Evolutionary conservation across 768 basidiomycete genomes (phyloP).

Genomic region (Rhodotorula taiwanensis): DNA sequence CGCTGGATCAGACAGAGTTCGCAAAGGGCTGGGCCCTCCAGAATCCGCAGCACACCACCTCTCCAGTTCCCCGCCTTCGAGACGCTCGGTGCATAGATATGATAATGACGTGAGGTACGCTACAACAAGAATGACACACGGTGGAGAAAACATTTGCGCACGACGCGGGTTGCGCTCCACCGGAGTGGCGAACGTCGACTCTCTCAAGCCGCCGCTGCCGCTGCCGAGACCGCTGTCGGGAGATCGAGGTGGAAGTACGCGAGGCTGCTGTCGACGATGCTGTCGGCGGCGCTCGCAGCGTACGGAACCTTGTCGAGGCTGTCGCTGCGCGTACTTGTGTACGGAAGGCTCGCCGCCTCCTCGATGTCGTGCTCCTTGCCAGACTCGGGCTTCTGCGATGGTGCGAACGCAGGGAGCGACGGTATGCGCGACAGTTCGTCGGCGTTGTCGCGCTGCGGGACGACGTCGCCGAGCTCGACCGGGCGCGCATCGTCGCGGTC

Average conservation of each 20-base stretch:
- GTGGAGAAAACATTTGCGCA: too few species aligned
- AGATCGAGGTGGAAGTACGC: conserved; percentile 81
- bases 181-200: too few species aligned
- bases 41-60: too few species aligned
- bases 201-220: conserved; percentile 55
- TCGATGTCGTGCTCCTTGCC: conserved; percentile 9
- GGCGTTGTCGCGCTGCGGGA: conserved; percentile 48
- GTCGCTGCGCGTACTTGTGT: background rate
- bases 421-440: conserved; percentile 2
- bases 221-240: conserved; percentile 60
- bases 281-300: conserved; percentile 1
- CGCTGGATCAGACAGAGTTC: too few species aligned
- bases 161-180: too few species aligned
- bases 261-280: conserved; percentile 5
- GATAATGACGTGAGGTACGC: too few species aligned
- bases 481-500: conserved; percentile 50
- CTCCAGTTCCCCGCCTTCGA: too few species aligned
- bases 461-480: conserved; percentile 69
- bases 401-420: conserved; percentile 1
- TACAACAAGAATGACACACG: too few species aligned
- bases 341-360: conserved; percentile 4
- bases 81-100: too few species aligned
- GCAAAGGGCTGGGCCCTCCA: too few species aligned
- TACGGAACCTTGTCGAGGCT: conserved; percentile 2
- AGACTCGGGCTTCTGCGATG: background rate